Percentiles rank a stretch among this genome's conserved stretches.
Conservation (phyloP, 2,329 filamentous ascomycete genomes). For the Pseudogymnoascus sp. region DNA sequence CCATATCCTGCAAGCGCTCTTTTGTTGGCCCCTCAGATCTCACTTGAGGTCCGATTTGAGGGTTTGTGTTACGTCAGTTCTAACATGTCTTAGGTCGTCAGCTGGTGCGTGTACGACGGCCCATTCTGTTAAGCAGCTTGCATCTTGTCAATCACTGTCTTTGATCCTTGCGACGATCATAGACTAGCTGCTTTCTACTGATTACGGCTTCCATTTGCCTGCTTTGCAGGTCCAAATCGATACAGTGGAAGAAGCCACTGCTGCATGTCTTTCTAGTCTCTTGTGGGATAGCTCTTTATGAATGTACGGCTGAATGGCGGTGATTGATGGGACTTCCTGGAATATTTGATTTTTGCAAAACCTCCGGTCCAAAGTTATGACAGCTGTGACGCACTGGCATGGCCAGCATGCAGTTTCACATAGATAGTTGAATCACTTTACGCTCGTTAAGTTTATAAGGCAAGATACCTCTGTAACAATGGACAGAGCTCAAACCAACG, state of each 20-base stretch:
- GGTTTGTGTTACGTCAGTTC: neutral
- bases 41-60: neutral
- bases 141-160: neutral
- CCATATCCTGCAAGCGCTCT: too few species aligned
- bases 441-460: neutral
- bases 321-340: neutral
- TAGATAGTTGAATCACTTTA: neutral
- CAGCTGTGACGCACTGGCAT: neutral
- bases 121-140: neutral
- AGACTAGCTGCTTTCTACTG: neutral
- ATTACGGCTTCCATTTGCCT: neutral
- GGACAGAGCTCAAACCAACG: too few species aligned
- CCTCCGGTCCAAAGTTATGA: neutral
- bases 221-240: neutral
- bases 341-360: neutral
- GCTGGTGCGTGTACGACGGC: neutral
- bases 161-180: neutral
- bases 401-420: neutral
- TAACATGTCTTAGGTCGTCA: neutral
- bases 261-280: neutral
- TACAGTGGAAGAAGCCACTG: neutral
- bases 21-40: too few species aligned
- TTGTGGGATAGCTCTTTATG: neutral
- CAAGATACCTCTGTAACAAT: too few species aligned
- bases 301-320: neutral